Percentiles rank a stretch among this genome's conserved stretches.
These are phyloP conservation scores for Athelia sp. DNA, from an alignment of 1,284 basidiomycete genomes.

Conservation along the genomic window DNA sequence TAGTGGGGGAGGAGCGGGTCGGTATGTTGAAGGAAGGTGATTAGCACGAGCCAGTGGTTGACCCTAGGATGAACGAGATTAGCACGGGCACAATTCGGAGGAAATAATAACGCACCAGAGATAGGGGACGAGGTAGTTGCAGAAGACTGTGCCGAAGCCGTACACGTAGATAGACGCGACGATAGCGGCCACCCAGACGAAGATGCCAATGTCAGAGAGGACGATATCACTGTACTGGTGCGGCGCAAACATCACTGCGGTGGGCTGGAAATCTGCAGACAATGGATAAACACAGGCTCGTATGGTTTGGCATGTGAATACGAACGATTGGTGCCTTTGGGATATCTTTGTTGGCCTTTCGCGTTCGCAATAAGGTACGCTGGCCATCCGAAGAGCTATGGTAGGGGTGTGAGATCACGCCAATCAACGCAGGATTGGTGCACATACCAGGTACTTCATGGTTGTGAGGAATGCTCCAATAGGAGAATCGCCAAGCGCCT, in stretches of 20 bases:
- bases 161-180: constrained; percentile 44
- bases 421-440: neutral
- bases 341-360: constrained; percentile 72
- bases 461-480: constrained; percentile 52
- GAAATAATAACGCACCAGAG: constrained; percentile 6
- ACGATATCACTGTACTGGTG: constrained; percentile 65
- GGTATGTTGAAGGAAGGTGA: constrained; percentile 57
- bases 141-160: constrained; percentile 59
- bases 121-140: constrained; percentile 74
- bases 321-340: constrained; percentile 61
- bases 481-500: constrained; percentile 76
- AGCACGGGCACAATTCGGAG: neutral
- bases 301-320: constrained; percentile 14
- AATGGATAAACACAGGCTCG: neutral
- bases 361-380: constrained; percentile 71
- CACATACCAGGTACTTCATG: constrained; percentile 50
- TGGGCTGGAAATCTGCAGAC: constrained; percentile 60
- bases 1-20: constrained; percentile 28
- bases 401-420: no score
- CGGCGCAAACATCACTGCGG: constrained; percentile 67
- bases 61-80: neutral
- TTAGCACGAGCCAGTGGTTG: constrained; percentile 48
- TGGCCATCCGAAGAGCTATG: constrained; percentile 63
- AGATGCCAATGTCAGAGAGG: constrained; percentile 68
- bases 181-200: constrained; percentile 49